Conservation (phyloP, 2,329 filamentous ascomycete genomes). For the Macroventuria anomochaeta region DNA sequence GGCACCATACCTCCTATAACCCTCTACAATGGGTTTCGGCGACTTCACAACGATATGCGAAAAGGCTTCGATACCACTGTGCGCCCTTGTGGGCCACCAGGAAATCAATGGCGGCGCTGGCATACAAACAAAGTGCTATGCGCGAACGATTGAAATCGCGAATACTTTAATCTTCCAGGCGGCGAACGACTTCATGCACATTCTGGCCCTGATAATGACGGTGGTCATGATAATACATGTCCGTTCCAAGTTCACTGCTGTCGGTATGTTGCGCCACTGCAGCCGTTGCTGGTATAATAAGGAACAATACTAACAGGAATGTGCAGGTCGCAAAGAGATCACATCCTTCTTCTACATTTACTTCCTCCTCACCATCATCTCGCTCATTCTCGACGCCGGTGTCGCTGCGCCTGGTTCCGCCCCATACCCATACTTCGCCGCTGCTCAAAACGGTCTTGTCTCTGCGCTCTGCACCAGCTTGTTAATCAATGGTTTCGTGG, state of each 20-base stretch:
- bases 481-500: slow-evolving; percentile 96
- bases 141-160: slow-evolving; percentile 91
- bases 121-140: slow-evolving; percentile 90
- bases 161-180: slow-evolving; percentile 99
- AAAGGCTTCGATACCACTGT: slow-evolving; percentile 84
- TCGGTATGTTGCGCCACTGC: slow-evolving; percentile 74
- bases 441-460: slow-evolving; percentile 81
- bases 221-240: slow-evolving; percentile 98
- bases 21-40: slow-evolving; percentile 76
- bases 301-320: slow-evolving; percentile 22
- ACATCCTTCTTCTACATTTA: slow-evolving; percentile 97
- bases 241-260: slow-evolving; percentile 95
- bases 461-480: slow-evolving; percentile 88
- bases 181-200: slow-evolving; percentile 90
- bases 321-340: slow-evolving; percentile 69
- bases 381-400: slow-evolving; percentile 88
- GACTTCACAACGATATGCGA: slow-evolving; percentile 88
- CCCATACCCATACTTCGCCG: slow-evolving; percentile 89
- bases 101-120: slow-evolving; percentile 72
- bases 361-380: slow-evolving; percentile 86
- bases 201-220: slow-evolving; percentile 87
- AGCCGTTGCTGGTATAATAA: slow-evolving; percentile 47
- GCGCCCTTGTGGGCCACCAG: slow-evolving; percentile 80
- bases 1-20: slow-evolving; percentile 4
- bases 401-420: slow-evolving; percentile 83